phyloP scores from a whole-genome alignment of 495 filamentous ascomycete genomes.

The Talaromyces liani region DNA sequence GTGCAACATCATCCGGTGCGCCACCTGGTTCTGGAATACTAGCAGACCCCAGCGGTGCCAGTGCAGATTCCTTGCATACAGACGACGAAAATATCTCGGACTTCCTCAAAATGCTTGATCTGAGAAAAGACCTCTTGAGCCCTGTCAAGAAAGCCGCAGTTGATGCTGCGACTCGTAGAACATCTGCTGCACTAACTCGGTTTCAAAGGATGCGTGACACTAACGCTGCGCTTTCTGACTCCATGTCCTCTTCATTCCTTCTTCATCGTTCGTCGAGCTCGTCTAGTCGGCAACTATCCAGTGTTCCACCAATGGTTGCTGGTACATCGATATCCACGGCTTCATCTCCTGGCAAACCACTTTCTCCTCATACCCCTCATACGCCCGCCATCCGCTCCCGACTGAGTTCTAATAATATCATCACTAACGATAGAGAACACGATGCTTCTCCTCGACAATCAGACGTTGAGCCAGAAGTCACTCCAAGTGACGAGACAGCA shows the following conservation, averaged over 20 bases:
- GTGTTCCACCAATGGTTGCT: conserved; percentile 75
- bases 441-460: conserved; percentile 17
- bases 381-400: conserved; percentile 88
- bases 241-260: conserved; percentile 76
- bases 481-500: conserved; percentile 24
- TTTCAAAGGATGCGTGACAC: conserved; percentile 83
- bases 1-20: conserved; percentile 68
- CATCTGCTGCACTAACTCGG: conserved; percentile 60
- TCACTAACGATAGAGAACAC: conserved; percentile 43
- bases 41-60: conserved; percentile 64
- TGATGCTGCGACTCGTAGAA: conserved; percentile 52
- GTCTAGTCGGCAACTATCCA: conserved; percentile 76
- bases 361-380: conserved; percentile 90
- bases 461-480: conserved; percentile 30
- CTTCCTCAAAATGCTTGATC: conserved; percentile 80
- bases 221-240: conserved; percentile 77
- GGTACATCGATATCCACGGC: conserved; percentile 76
- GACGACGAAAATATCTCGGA: conserved; percentile 91
- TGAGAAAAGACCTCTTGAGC: conserved; percentile 68
- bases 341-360: conserved; percentile 83
- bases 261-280: conserved; percentile 75
- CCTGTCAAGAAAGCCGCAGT: conserved; percentile 48
- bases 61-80: conserved; percentile 71
- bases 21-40: conserved; percentile 82
- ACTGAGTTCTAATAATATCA: conserved; percentile 79